These are phyloP conservation scores for Russula sp. DNA, from an alignment of 768 basidiomycete species.

Conservation along the genomic window DNA sequence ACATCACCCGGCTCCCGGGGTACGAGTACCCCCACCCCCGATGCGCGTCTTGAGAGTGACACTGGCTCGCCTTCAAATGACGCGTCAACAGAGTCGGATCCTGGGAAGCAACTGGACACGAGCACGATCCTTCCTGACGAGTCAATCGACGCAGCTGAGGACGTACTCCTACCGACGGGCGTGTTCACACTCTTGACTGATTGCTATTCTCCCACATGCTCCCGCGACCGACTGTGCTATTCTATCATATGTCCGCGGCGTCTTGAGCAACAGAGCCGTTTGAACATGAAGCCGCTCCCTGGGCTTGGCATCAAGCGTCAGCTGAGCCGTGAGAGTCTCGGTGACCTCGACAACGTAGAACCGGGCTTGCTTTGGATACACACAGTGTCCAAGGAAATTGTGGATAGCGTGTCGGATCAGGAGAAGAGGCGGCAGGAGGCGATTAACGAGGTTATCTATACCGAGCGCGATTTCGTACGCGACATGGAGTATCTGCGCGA, in stretches of 20 bases:
- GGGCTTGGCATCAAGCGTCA: slow-evolving; percentile 67
- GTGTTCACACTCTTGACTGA: slow-evolving; percentile 96
- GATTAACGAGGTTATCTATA: slow-evolving; percentile 94
- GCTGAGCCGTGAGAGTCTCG: slow-evolving; percentile 72
- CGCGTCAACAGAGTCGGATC: slow-evolving; percentile 28
- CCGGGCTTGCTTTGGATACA: slow-evolving; percentile 92
- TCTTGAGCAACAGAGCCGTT: slow-evolving; percentile 85
- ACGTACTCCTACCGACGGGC: slow-evolving; percentile 74
- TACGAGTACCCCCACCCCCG: slow-evolving; percentile 13
- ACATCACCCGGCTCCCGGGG: slow-evolving; percentile 26
- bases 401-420: slow-evolving; percentile 82
- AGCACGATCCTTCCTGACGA: slow-evolving; percentile 21
- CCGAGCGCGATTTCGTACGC: slow-evolving; percentile 94
- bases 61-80: slow-evolving; percentile 24
- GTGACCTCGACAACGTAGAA: slow-evolving; percentile 60
- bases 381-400: slow-evolving; percentile 89
- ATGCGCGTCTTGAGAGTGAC: slow-evolving; percentile 23
- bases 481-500: slow-evolving; percentile 98
- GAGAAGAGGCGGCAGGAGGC: slow-evolving; percentile 97
- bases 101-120: slow-evolving; percentile 24
- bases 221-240: slow-evolving; percentile 90
- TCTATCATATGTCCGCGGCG: slow-evolving; percentile 93
- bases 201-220: slow-evolving; percentile 97
- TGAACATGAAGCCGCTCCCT: slow-evolving; percentile 92
- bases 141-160: slow-evolving; percentile 34